Evolutionary conservation across 2,329 filamentous ascomycete species (phyloP), one percentile per base, ranked within the genome.

Genomic region (Cordyceps farinosa): DNA sequence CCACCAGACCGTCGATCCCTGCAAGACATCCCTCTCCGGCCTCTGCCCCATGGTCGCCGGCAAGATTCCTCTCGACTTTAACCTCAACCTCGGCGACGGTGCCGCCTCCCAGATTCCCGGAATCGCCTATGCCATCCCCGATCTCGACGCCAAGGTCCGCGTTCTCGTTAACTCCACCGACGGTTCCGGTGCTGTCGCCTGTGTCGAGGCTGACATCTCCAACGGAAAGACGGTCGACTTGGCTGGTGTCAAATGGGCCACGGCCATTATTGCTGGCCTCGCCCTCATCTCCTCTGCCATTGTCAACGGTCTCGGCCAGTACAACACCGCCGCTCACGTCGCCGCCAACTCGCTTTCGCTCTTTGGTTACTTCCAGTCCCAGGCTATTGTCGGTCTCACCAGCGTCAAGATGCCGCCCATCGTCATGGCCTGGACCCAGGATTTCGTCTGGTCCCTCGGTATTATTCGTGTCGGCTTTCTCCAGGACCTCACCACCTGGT

Each of bases 391-490:
- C 70, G 93, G 93, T 67, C 89, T 97, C 76, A 91, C 89, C 62
- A 86, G 90, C 29, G 89, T 97, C 15, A 82, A 83, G 52, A 84
- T 97, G 62, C 94, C 94, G 8, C 94, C 94, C 0, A 91, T 97
- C 65, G 94, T 96, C 62, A 84, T 90, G 71, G 85, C 92, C 0
- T 98, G 94, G 94, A 97, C 93, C 2, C 93, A 97, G 78, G 94
- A 97, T 77, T 97, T 98, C 80, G 90, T 96, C 74, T 98, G 94
- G 94, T 96, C 90, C 71, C 95, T 98, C 91, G 94, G 94, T 69
- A 92, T 98, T 70, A 96, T 98, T 70, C 85, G 86, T 59, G 83
- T 97, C 50, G 82, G 81, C 17, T 97, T 96, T 75, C 84, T 97
- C 78, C 92, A 98, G 78, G 82, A 82, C 51, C 90, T 97, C 71